A percentile compares a stretch with the other conserved stretches of the same genome.
Conservation (phyloP, 1,139 yeast species). For the Geotrichum aggregatum region DNA sequence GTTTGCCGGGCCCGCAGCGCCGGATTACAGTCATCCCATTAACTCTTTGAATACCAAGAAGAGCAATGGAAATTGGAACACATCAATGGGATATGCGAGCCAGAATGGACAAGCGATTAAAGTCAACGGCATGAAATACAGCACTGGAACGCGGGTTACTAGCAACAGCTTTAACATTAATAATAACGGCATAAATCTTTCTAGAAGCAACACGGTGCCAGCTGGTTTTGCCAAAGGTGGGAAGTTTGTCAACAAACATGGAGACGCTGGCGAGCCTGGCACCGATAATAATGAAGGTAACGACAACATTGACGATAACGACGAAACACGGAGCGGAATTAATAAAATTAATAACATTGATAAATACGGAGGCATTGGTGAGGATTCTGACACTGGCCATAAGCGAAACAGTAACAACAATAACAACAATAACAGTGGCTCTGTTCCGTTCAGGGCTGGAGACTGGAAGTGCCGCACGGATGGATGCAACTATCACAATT, state of each 20-base stretch:
- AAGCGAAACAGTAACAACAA: slow-evolving; percentile 13
- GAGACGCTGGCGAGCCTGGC: background rate
- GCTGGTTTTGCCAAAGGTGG: slow-evolving; percentile 3
- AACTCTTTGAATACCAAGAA: slow-evolving; percentile 15
- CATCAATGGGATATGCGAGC: slow-evolving; percentile 18
- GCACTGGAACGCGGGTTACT: background rate
- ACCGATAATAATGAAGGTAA: slow-evolving; percentile 3
- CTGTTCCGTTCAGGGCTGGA: slow-evolving; percentile 92
- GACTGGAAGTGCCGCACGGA: slow-evolving; percentile 90
- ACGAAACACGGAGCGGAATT: background rate
- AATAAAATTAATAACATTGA: slow-evolving; percentile 10
- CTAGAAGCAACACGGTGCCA: slow-evolving; percentile 10
- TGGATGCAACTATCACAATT: slow-evolving; percentile 81
- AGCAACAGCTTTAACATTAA: slow-evolving; percentile 5
- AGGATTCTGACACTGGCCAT: background rate
- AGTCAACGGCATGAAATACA: slow-evolving; percentile 15
- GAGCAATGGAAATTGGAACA: slow-evolving; percentile 25
- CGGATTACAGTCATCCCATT: background rate
- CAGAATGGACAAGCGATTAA: slow-evolving; percentile 18
- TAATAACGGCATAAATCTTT: slow-evolving; percentile 7
- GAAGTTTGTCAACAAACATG: background rate
- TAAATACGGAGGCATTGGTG: slow-evolving; percentile 6
- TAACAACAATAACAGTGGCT: slow-evolving; percentile 29
- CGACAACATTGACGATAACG: slow-evolving; percentile 1
- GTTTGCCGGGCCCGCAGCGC: background rate